phyloP scores from a whole-genome alignment of 2,329 filamentous ascomycete genomes.

The Arthrobotrys iridis region DNA sequence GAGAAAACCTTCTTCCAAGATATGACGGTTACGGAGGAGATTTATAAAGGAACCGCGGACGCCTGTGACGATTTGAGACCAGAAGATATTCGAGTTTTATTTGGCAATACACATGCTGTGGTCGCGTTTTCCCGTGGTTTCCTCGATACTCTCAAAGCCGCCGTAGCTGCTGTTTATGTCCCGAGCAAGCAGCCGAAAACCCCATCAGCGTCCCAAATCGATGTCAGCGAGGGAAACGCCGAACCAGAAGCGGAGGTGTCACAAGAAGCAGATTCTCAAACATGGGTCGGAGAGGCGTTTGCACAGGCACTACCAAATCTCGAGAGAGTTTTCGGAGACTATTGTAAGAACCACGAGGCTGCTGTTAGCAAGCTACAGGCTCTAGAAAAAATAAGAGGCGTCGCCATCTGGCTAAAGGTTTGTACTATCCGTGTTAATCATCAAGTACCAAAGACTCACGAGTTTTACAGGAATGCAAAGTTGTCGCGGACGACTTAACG shows the following conservation, averaged over 20 bases:
- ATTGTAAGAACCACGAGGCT: conserved; percentile 72
- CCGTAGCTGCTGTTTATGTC: conserved; percentile 80
- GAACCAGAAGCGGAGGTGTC: conserved; percentile 60
- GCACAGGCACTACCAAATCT: conserved; percentile 68
- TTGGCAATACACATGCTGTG: conserved; percentile 91
- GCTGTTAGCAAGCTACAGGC: conserved; percentile 71
- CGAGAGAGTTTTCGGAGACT: conserved; percentile 73
- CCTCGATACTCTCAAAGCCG: conserved; percentile 80
- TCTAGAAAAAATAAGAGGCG: conserved; percentile 69
- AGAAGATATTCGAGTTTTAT: conserved; percentile 88
- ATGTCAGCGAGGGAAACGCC: conserved; percentile 58
- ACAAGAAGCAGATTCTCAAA: conserved; percentile 69
- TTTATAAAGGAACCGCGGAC: conserved; percentile 92
- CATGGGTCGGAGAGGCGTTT: conserved; percentile 71
- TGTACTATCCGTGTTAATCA: neutral
- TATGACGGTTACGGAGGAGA: conserved; percentile 97
- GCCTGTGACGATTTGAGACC: conserved; percentile 80
- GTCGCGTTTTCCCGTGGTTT: conserved; percentile 86
- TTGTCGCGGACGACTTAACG: conserved; percentile 90
- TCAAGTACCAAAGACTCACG: conserved; percentile 13
- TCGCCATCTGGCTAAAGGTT: conserved; percentile 79
- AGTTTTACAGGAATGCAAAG: conserved; percentile 75
- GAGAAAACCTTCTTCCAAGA: conserved; percentile 91
- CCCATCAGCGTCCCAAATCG: conserved; percentile 58
- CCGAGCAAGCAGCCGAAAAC: conserved; percentile 57